These are phyloP conservation scores for Drechslerella dactyloides DNA, from an alignment of 2,329 filamentous ascomycete species.

Conservation along the genomic window DNA sequence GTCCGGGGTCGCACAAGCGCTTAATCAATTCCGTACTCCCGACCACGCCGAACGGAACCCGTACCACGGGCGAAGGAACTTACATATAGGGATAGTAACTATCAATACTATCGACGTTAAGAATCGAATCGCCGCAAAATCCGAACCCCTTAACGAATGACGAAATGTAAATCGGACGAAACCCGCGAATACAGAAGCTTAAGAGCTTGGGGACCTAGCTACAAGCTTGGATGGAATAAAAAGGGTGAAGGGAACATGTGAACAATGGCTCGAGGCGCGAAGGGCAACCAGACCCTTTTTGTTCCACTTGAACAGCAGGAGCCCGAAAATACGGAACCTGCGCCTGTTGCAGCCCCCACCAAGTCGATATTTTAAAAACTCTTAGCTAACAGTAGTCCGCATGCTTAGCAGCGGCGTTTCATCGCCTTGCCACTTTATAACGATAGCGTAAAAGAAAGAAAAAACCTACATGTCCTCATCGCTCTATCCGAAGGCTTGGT, in stretches of 20 bases:
- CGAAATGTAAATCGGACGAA: neutral
- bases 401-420: slow-evolving; percentile 24
- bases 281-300: slow-evolving; percentile 28
- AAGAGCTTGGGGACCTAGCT: neutral
- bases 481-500: slow-evolving; percentile 18
- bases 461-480: slow-evolving; percentile 13
- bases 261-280: neutral
- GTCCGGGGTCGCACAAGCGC: too few species aligned
- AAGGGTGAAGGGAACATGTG: slow-evolving; percentile 25
- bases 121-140: too few species aligned
- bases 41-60: too few species aligned
- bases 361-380: neutral
- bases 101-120: too few species aligned
- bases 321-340: slow-evolving; percentile 25
- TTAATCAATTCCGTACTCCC: too few species aligned
- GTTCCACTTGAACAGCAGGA: slow-evolving; percentile 1
- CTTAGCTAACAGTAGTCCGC: neutral
- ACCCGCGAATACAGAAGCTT: neutral
- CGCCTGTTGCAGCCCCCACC: slow-evolving; percentile 10
- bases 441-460: neutral
- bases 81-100: too few species aligned
- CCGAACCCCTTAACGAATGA: too few species aligned
- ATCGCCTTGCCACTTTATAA: slow-evolving; percentile 4
- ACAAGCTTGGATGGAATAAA: slow-evolving; percentile 1
- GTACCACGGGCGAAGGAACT: too few species aligned